These are phyloP conservation scores for Phytophthora cryptogea DNA, from an alignment of 352 stramenopile species.

Conservation along the genomic window DNA sequence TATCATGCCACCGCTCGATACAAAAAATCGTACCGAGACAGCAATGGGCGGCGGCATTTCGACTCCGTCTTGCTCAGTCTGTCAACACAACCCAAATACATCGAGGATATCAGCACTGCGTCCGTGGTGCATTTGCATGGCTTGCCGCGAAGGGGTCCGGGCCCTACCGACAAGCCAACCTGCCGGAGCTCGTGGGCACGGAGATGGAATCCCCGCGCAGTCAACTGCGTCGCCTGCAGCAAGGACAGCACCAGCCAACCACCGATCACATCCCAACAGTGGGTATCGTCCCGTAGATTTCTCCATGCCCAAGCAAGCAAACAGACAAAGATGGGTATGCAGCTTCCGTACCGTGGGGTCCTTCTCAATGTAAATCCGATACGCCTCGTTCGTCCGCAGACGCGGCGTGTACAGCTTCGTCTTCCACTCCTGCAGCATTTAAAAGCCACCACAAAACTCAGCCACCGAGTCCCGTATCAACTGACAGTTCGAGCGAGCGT, in stretches of 20 bases:
- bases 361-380: constrained; percentile 86
- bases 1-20: background rate
- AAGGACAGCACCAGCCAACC: constrained; percentile 34
- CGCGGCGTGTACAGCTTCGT: constrained; percentile 62
- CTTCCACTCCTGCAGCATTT: constrained; percentile 41
- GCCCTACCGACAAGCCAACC: constrained; percentile 42
- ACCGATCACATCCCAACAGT: constrained; percentile 31
- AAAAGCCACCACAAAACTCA: constrained; percentile 4
- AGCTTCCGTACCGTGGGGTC: constrained; percentile 52
- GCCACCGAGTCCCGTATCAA: background rate
- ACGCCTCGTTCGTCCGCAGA: constrained; percentile 71
- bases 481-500: background rate
- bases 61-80: constrained; percentile 23
- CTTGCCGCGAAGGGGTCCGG: constrained; percentile 22
- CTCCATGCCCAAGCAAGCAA: constrained; percentile 16
- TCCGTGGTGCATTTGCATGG: background rate
- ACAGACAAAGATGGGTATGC: background rate
- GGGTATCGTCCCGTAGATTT: constrained; percentile 32
- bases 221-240: constrained; percentile 45
- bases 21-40: constrained; percentile 20
- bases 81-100: background rate
- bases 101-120: constrained; percentile 7
- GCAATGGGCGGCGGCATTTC: constrained; percentile 21
- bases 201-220: constrained; percentile 33
- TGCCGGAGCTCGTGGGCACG: constrained; percentile 32